phyloP scores from a whole-genome alignment of 345 rosid genomes.

The Erucastrum elatum region DNA sequence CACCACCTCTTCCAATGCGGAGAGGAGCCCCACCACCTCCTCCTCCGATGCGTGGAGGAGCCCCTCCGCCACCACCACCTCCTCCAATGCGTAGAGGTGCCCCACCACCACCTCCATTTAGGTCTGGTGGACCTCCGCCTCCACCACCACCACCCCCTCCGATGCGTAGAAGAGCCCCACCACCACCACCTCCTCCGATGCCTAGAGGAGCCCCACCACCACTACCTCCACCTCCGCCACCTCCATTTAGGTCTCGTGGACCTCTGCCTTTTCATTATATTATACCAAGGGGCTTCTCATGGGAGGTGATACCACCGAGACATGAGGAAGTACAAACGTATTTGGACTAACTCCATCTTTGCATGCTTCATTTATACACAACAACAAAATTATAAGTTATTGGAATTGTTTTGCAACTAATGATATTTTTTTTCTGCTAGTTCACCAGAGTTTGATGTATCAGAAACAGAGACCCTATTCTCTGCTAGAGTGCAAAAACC shows the following conservation, averaged over 20 bases:
- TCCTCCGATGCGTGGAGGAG: too few relatives aligned
- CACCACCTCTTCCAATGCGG: neutral
- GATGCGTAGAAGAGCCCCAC: neutral
- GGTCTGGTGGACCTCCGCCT: constrained; percentile 31
- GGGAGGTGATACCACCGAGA: constrained; percentile 86
- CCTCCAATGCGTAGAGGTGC: neutral
- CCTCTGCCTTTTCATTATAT: constrained; percentile 47
- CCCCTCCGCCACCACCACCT: neutral
- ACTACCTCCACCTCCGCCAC: constrained; percentile 49
- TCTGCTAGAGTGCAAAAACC: constrained; percentile 77
- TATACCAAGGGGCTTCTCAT: constrained; percentile 69
- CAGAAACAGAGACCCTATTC: constrained; percentile 85
- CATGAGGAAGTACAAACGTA: constrained; percentile 65
- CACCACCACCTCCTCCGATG: constrained; percentile 4
- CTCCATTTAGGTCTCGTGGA: constrained; percentile 25
- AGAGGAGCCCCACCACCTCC: too few relatives aligned
- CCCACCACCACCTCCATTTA: neutral
- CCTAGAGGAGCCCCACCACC: constrained; percentile 41
- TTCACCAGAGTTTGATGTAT: constrained; percentile 88
- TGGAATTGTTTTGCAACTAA: constrained; percentile 8
- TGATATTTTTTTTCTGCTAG: constrained; percentile 37
- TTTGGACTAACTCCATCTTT: constrained; percentile 32
- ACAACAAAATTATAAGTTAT: neutral
- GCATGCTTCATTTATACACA: neutral
- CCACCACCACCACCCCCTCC: constrained; percentile 18